Evolutionary conservation across 2,329 filamentous ascomycete species (phyloP).

Genomic region (Microdochium paspali): DNA sequence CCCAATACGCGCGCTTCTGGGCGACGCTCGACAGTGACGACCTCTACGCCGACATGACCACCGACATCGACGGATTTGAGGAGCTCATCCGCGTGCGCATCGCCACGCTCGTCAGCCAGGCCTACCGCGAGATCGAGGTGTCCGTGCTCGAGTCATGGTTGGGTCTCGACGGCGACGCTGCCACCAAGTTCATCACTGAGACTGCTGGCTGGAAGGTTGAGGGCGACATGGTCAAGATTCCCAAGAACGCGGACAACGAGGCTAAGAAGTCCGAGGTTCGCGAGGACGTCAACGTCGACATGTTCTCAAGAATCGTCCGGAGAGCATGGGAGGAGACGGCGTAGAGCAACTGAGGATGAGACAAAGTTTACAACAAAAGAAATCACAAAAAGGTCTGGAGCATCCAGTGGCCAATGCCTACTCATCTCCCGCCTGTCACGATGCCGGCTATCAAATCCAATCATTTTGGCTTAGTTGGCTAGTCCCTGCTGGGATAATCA

Average conservation of each 20-base stretch:
- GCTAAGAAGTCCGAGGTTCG: slow-evolving; percentile 91
- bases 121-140: slow-evolving; percentile 64
- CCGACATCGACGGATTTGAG: slow-evolving; percentile 91
- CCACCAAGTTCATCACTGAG: slow-evolving; percentile 72
- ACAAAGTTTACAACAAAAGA: background rate
- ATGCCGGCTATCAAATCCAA: too few species aligned
- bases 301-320: slow-evolving; percentile 71
- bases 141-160: slow-evolving; percentile 67
- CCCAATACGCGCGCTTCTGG: slow-evolving; percentile 92
- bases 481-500: too few species aligned
- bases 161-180: slow-evolving; percentile 56
- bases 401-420: background rate
- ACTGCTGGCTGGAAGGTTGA: slow-evolving; percentile 83
- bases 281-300: slow-evolving; percentile 88
- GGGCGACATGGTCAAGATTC: slow-evolving; percentile 60
- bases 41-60: slow-evolving; percentile 88
- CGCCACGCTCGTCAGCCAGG: slow-evolving; percentile 74
- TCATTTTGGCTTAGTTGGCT: too few species aligned
- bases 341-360: slow-evolving; percentile 19
- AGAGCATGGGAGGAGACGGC: slow-evolving; percentile 79
- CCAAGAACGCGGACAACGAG: slow-evolving; percentile 94
- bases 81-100: slow-evolving; percentile 87
- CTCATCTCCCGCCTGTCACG: too few species aligned
- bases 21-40: slow-evolving; percentile 85
- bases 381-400: background rate